Evolutionary conservation across 805 yeast species (phyloP), one percentile per base, ranked within the genome.

Genomic region (Zygosaccharomyces bisporus): DNA sequence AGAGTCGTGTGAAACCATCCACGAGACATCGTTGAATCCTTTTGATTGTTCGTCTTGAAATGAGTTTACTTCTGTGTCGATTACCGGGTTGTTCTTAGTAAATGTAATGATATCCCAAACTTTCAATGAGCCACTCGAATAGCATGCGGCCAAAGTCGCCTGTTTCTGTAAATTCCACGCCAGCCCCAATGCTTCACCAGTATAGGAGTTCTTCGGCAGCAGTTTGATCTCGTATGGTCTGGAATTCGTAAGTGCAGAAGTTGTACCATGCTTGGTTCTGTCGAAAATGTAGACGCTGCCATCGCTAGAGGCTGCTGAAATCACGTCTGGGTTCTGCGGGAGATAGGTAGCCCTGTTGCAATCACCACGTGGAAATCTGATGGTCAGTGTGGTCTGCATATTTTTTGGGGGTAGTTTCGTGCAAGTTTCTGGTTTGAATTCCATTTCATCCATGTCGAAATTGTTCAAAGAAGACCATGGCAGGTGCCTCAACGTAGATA

Each of bases 301-400:
- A 24, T 67, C 61, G 33, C 83, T 78, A 34, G 85, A 79, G 7
- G 81, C 77, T 14, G 88, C 76, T 1, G 90, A 87, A 4, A 90
- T 72, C 4, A 90, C 57, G 56, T 89, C 93, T 1, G 93, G 93
- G 56, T 90, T 90, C 53, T 84, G 91, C 0, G 96, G 95, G 80
- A 86, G 77, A 55, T 76, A 78, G 29, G 83, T 71, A 0, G 85
- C 81, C 49, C 77, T 75, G 58, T 87, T 86, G 44, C 89, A 81
- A 2, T 86, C 89, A 1, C 68, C 61, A 52, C 81, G 48, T 9
- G 69, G 68, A 34, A 61, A 63, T 18, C 43, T 45, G n/a, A 65
- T 62, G 13, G 51, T 44, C 4, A 64, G 42, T 17, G 62, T 60
- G 16, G 49, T 55, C 4, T 39, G 46, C 21, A 65, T 33, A 43